Evolutionary conservation across 768 basidiomycete genomes (phyloP), one percentile per base, ranked within the genome.

Genomic region (Psilocybe subaeruginosa): DNA sequence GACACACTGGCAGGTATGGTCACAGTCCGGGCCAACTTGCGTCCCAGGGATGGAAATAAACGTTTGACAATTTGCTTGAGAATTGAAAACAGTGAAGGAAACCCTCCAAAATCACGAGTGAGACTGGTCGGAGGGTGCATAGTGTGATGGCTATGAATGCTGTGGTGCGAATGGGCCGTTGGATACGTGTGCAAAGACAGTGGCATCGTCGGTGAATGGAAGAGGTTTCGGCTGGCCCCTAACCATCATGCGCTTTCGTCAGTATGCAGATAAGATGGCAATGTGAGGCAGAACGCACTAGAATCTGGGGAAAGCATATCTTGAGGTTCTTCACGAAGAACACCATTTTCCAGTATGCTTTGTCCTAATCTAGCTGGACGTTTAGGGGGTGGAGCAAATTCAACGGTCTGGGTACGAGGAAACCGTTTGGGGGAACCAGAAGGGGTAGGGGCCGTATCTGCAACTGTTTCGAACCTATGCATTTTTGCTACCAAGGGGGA

Each of bases 1-100:
- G 93, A 88, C 8, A 79, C 85, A 14, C 90, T 89, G 3, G 79
- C 77, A 3, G 92, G 92, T 16, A 96, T 83, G 1, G 94, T 96
- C 39, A 95, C 63, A 0, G 90, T 93, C 49, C 86, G 82, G 8
- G 81, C 83, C 33, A 97, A 72, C 43, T 76, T 83, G 49, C 77
- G 81, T 45, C 84, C 76, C 19, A 89, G 7, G 4, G 80, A 72
- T 0, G 95, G 96, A 54, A 95, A 92, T 33, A 89, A 72, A 27
- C 76, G 76, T 8, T 75, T 64, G 30, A 93, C 74, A 1, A 90
- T 61, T 8, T 69, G 72, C 3, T 76, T 81, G 11, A 88, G 59
- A 30, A 92, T 74, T 56, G 82, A 72, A 68, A 80, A 81, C 0
- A 89, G 89, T 80, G 88, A 88, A 1, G 91, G 90, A 70, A 92